Conservation (phyloP, 495 filamentous ascomycete species). For the Aspergillus nanangensis region DNA sequence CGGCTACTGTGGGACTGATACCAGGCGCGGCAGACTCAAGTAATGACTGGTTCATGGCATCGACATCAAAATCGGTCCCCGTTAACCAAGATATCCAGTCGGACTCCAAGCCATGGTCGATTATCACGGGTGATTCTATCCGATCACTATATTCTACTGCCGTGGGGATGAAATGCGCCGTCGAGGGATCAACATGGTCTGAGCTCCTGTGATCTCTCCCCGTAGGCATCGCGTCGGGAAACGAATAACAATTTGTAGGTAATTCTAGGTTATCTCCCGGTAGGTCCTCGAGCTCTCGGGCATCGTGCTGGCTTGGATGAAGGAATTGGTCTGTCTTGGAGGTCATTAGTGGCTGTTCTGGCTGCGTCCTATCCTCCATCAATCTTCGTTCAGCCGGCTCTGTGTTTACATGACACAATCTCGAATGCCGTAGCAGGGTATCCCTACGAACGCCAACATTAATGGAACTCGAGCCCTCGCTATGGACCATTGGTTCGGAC, state of each 20-base stretch:
- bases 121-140: background rate
- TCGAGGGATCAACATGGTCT: background rate
- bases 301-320: slow-evolving; percentile 1
- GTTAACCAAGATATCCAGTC: slow-evolving; percentile 1
- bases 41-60: background rate
- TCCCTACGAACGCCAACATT: slow-evolving; percentile 11
- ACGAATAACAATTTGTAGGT: too few species aligned
- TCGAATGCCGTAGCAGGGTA: slow-evolving; percentile 18
- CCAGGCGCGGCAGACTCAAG: background rate
- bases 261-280: background rate
- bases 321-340: background rate
- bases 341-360: background rate
- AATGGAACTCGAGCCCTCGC: background rate
- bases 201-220: too few species aligned
- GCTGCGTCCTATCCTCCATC: background rate
- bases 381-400: background rate
- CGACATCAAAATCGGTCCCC: background rate
- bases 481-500: background rate
- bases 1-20: background rate
- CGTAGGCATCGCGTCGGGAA: too few species aligned
- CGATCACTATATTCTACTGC: background rate
- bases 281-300: background rate
- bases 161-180: background rate
- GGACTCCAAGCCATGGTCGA: background rate
- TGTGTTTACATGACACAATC: slow-evolving; percentile 5